Percentiles rank a stretch among this genome's conserved stretches.
Conservation (phyloP, 345 rosid genomes). For the Salix exigua region DNA sequence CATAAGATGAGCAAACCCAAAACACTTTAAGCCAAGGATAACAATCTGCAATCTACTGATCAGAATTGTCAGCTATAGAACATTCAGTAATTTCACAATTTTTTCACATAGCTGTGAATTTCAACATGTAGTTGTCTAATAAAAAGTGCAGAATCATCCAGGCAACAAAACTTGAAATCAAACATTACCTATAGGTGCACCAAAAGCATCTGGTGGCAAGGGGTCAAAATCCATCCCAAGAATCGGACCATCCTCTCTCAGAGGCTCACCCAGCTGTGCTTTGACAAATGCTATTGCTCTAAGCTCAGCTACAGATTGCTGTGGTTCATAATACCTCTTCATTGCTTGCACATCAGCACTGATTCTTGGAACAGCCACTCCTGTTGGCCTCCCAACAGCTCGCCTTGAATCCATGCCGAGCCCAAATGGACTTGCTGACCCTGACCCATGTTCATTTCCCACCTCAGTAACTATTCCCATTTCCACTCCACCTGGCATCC, state of each 20-base stretch:
- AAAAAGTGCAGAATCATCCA: background rate
- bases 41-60: background rate
- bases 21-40: background rate
- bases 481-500: conserved; percentile 20
- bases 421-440: conserved; percentile 29
- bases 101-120: background rate
- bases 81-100: background rate
- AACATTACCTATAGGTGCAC: conserved; percentile 67
- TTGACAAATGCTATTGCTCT: conserved; percentile 70
- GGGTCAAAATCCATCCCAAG: conserved; percentile 97
- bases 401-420: conserved; percentile 41
- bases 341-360: conserved; percentile 39
- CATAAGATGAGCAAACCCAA: background rate
- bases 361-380: conserved; percentile 45
- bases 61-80: background rate
- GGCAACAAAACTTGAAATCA: background rate
- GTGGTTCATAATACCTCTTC: conserved; percentile 55
- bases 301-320: conserved; percentile 37
- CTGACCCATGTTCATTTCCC: conserved; percentile 28
- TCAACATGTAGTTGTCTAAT: background rate
- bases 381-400: conserved; percentile 29
- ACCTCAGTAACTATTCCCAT: conserved; percentile 24
- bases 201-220: conserved; percentile 95
- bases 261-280: conserved; percentile 72
- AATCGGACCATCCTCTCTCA: conserved; percentile 80